Percentiles rank a stretch among this genome's conserved stretches.
Conservation (phyloP, 176 grass and related monocot species). For the Paspalum notatum region DNA sequence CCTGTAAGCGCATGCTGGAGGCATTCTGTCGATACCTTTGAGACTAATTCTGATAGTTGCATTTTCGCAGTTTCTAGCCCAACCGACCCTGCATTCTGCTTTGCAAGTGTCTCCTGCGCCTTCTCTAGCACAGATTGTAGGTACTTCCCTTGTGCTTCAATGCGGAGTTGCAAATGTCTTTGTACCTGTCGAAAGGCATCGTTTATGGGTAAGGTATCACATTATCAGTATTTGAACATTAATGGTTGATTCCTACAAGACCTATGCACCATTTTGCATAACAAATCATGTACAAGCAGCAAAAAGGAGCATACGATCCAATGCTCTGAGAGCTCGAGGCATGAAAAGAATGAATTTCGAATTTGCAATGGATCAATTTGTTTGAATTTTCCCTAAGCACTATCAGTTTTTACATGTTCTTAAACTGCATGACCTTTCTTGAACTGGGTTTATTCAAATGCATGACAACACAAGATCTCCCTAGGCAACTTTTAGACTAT, state of each 20-base stretch:
- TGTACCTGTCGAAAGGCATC: constrained; percentile 67
- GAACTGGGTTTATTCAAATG: constrained; percentile 1
- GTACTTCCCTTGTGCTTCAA: constrained; percentile 98
- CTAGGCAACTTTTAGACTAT: constrained; percentile 31
- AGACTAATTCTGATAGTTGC: constrained; percentile 84
- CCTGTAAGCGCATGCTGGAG: constrained; percentile 61
- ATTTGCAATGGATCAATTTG: not conserved
- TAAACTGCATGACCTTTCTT: not conserved
- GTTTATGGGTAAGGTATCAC: constrained; percentile 18
- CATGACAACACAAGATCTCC: not conserved
- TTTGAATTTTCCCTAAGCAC: constrained; percentile 15
- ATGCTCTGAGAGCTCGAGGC: not conserved
- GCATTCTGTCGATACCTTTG: constrained; percentile 88
- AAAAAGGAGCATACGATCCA: constrained; percentile 14
- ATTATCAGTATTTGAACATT: constrained; percentile 27
- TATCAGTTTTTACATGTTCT: not conserved
- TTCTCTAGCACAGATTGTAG: constrained; percentile 93
- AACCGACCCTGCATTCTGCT: constrained; percentile 73
- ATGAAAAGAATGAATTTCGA: constrained; percentile 17
- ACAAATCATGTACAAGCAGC: not conserved
- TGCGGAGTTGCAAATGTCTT: constrained; percentile 91
- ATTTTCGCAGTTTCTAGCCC: constrained; percentile 81
- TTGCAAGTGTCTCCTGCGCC: constrained; percentile 86
- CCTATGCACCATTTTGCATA: constrained; percentile 19
- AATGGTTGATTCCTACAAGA: not conserved